These are phyloP conservation scores for Chalciporus piperatus DNA, from an alignment of 768 basidiomycete species.

Conservation along the genomic window DNA sequence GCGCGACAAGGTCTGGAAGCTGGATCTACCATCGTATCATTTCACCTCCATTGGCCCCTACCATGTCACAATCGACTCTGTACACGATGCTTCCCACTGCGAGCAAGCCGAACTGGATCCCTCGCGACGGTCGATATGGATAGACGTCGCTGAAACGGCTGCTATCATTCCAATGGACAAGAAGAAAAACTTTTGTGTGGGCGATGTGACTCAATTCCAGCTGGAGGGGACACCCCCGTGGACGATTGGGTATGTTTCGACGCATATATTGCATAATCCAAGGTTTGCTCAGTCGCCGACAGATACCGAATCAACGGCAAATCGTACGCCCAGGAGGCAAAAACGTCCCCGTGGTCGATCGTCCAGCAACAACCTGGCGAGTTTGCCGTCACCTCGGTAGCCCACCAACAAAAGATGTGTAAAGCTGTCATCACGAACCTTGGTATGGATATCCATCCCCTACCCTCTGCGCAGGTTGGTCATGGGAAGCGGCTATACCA, in stretches of 20 bases:
- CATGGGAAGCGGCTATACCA: slow-evolving; percentile 80
- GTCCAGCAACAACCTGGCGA: slow-evolving; percentile 77
- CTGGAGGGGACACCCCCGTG: slow-evolving; percentile 93
- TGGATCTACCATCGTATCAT: slow-evolving; percentile 63
- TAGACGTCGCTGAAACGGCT: slow-evolving; percentile 96
- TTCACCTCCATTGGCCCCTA: slow-evolving; percentile 84
- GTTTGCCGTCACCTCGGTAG: slow-evolving; percentile 84
- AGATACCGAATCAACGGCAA: slow-evolving; percentile 85
- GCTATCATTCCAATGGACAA: slow-evolving; percentile 84
- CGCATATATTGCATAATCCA: neutral
- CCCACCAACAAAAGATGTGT: slow-evolving; percentile 92
- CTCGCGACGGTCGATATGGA: slow-evolving; percentile 61
- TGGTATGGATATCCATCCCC: slow-evolving; percentile 67
- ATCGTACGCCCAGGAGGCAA: slow-evolving; percentile 67
- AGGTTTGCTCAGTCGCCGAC: slow-evolving; percentile 6
- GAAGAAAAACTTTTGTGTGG: slow-evolving; percentile 81
- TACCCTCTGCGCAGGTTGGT: slow-evolving; percentile 87
- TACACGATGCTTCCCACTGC: slow-evolving; percentile 81
- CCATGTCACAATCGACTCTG: slow-evolving; percentile 70
- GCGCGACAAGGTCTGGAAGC: slow-evolving; percentile 58
- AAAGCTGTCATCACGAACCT: slow-evolving; percentile 78
- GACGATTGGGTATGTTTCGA: slow-evolving; percentile 66
- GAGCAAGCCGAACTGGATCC: slow-evolving; percentile 69
- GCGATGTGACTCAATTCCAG: slow-evolving; percentile 87
- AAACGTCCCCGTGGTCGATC: slow-evolving; percentile 82